Conservation (phyloP, 2,329 filamentous ascomycete species). For the Aureobasidium uvarum region DNA sequence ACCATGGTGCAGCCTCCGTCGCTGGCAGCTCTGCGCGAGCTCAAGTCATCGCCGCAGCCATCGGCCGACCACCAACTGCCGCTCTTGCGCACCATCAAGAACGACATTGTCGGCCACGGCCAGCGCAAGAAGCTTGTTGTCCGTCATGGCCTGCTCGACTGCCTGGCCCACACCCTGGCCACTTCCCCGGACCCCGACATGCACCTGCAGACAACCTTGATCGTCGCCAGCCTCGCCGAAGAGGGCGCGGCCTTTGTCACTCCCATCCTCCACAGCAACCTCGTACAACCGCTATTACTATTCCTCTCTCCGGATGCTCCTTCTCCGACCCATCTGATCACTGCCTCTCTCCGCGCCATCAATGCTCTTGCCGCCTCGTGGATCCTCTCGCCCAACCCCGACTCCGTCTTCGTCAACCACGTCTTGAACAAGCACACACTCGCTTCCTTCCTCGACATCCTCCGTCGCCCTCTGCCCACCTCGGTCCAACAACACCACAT, state of each 20-base stretch:
- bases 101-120: slow-evolving; percentile 83
- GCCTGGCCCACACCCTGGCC: slow-evolving; percentile 56
- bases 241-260: slow-evolving; percentile 52
- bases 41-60: slow-evolving; percentile 29
- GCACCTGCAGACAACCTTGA: slow-evolving; percentile 74
- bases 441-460: slow-evolving; percentile 61
- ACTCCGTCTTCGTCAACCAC: slow-evolving; percentile 30
- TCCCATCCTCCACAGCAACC: slow-evolving; percentile 29
- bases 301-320: slow-evolving; percentile 49
- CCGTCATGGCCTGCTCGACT: slow-evolving; percentile 64
- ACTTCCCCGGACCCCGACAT: slow-evolving; percentile 59
- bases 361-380: slow-evolving; percentile 68
- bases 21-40: slow-evolving; percentile 28
- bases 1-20: slow-evolving; percentile 29
- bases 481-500: slow-evolving; percentile 61
- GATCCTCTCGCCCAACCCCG: slow-evolving; percentile 25
- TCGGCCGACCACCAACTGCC: slow-evolving; percentile 44
- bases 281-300: slow-evolving; percentile 22
- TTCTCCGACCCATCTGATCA: slow-evolving; percentile 64
- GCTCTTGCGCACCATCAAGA: slow-evolving; percentile 74
- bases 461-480: slow-evolving; percentile 58
- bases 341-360: slow-evolving; percentile 72
- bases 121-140: slow-evolving; percentile 83
- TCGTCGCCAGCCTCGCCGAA: slow-evolving; percentile 80
- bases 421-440: slow-evolving; percentile 63